A percentile compares a stretch with the other conserved stretches of the same genome.
Evolutionary conservation across 352 stramenopile species (phyloP).

Genomic region (Phytopythium boreale): DNA sequence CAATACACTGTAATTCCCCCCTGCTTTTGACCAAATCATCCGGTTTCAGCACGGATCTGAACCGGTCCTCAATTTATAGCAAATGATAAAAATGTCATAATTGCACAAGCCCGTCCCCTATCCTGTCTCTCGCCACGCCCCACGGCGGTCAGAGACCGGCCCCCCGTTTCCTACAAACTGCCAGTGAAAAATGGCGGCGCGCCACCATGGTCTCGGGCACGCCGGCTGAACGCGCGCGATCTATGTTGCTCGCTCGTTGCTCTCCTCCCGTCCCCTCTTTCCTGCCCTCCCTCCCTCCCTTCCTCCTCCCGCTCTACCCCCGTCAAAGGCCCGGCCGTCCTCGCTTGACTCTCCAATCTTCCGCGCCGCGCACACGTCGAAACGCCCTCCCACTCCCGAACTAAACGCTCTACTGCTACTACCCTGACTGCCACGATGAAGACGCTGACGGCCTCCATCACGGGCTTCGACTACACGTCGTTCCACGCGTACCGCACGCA

Average conservation of each 20-base stretch:
- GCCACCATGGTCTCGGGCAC: background rate
- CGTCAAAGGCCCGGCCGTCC: background rate
- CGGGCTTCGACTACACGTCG: conserved; percentile 33
- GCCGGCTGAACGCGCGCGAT: background rate
- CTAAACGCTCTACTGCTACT: background rate
- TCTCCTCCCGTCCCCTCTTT: background rate
- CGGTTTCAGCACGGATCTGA: background rate
- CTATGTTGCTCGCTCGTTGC: background rate
- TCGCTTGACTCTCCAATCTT: background rate
- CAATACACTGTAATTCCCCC: too few relatives aligned
- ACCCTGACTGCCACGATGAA: conserved; percentile 5
- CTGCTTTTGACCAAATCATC: background rate
- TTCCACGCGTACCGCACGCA: conserved; percentile 52
- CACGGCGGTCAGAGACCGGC: background rate
- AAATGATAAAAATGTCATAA: background rate
- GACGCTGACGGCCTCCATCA: conserved; percentile 37
- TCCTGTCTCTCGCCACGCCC: background rate
- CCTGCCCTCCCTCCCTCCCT: too few relatives aligned
- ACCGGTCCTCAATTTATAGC: too few relatives aligned
- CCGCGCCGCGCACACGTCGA: background rate
- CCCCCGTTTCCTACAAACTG: background rate
- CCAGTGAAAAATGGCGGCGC: background rate
- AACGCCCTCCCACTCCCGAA: background rate
- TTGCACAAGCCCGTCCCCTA: background rate
- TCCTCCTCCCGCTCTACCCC: background rate